A percentile compares a stretch with the other conserved stretches of the same genome.
phyloP scores from a whole-genome alignment of 2,329 filamentous ascomycete genomes.

The Monilinia aucupariae region DNA sequence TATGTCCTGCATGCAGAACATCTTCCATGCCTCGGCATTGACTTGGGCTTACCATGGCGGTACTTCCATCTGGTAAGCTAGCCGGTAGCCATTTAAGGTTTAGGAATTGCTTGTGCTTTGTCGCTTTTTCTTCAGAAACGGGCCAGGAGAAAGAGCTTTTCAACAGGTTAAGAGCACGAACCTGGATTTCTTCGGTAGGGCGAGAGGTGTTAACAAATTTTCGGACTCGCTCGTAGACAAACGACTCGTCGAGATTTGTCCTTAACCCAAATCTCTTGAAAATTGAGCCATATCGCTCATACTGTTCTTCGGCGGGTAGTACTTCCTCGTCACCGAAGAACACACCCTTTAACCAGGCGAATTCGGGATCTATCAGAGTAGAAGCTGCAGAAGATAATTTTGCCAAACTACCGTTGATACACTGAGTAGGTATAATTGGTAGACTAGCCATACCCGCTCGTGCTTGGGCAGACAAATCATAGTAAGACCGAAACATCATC shows the following conservation, averaged over 20 bases:
- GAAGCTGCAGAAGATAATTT: constrained; percentile 21
- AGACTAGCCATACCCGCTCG: constrained; percentile 21
- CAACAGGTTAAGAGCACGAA: constrained; percentile 17
- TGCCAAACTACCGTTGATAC: constrained; percentile 17
- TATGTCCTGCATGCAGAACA: constrained; percentile 19
- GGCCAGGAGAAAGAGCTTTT: constrained; percentile 17
- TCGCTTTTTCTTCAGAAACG: neutral
- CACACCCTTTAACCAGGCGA: constrained; percentile 16
- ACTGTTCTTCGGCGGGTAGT: constrained; percentile 23
- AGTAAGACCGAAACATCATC: constrained; percentile 23
- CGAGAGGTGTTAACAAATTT: constrained; percentile 19
- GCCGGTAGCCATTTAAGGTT: constrained; percentile 25
- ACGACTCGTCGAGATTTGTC: constrained; percentile 21
- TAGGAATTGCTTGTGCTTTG: constrained; percentile 11
- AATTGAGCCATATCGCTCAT: constrained; percentile 18
- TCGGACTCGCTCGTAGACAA: constrained; percentile 19
- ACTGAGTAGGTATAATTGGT: constrained; percentile 23
- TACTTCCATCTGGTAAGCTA: neutral
- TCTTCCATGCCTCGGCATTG: constrained; percentile 24
- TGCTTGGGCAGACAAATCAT: constrained; percentile 8
- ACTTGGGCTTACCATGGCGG: constrained; percentile 16
- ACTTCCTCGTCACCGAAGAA: constrained; percentile 32
- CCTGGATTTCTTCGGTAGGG: constrained; percentile 7
- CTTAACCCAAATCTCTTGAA: constrained; percentile 27
- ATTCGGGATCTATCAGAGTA: constrained; percentile 25